Evolutionary conservation across 2,329 filamentous ascomycete species (phyloP).

Genomic region (Exophiala lecanii-corni): DNA sequence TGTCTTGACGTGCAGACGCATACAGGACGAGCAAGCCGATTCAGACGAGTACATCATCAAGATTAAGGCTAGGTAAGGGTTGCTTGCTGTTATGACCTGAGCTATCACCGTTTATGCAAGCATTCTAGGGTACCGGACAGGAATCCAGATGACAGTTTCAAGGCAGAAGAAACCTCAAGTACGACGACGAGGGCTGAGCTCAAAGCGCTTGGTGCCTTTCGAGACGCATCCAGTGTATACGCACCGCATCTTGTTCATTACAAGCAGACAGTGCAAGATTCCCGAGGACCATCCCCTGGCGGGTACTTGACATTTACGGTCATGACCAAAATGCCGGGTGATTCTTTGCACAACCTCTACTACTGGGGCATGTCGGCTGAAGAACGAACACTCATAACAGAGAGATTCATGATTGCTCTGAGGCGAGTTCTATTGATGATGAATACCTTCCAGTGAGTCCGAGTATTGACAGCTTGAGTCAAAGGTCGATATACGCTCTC

Average conservation of each 20-base stretch:
- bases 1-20: conserved; percentile 20
- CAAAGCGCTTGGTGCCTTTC: conserved; percentile 23
- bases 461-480: too few relatives aligned
- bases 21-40: background rate
- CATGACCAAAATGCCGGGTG: conserved; percentile 28
- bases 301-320: conserved; percentile 28
- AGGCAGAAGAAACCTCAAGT: conserved; percentile 17
- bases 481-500: conserved; percentile 19
- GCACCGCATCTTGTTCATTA: conserved; percentile 25
- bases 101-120: conserved; percentile 4
- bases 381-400: conserved; percentile 15
- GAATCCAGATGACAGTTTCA: conserved; percentile 8
- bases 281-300: conserved; percentile 20
- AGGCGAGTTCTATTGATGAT: conserved; percentile 8
- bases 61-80: conserved; percentile 23
- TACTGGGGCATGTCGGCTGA: conserved; percentile 24
- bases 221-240: conserved; percentile 14
- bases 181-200: conserved; percentile 24
- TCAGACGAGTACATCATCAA: conserved; percentile 22
- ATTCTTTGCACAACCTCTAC: conserved; percentile 21
- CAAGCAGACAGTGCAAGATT: conserved; percentile 20
- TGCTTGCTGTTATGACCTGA: background rate
- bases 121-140: conserved; percentile 15
- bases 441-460: background rate
- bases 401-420: conserved; percentile 18